These are phyloP conservation scores for Sporothrix schenckii DNA, from an alignment of 2,329 filamentous ascomycete species.

Conservation along the genomic window DNA sequence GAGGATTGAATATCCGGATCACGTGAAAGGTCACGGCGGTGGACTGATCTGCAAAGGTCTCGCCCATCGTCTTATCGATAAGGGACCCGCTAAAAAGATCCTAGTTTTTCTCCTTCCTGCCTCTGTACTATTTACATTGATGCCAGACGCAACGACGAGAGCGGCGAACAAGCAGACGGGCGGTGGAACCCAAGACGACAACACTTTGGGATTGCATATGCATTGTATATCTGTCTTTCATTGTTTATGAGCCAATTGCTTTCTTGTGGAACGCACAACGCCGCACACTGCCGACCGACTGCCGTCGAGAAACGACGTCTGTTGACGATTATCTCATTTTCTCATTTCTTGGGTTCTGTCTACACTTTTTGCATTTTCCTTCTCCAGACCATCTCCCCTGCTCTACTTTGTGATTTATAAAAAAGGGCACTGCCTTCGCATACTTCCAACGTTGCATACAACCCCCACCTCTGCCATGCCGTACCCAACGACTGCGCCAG, in stretches of 20 bases:
- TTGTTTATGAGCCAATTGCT: background rate
- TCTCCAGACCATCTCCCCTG: background rate
- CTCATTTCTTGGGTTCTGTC: background rate
- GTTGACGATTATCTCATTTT: background rate
- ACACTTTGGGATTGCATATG: background rate
- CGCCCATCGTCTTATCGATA: slow-evolving; percentile 31
- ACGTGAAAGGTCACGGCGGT: slow-evolving; percentile 13
- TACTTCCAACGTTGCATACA: background rate
- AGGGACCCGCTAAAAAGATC: slow-evolving; percentile 28
- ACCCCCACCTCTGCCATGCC: slow-evolving; percentile 43
- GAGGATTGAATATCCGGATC: slow-evolving; percentile 12
- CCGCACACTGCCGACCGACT: background rate
- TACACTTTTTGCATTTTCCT: background rate
- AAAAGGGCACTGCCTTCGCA: background rate
- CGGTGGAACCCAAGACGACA: background rate
- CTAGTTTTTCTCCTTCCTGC: slow-evolving; percentile 32
- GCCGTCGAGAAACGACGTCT: background rate
- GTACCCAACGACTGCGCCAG: slow-evolving; percentile 49
- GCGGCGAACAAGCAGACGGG: slow-evolving; percentile 5
- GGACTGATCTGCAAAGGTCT: background rate
- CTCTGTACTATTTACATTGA: slow-evolving; percentile 28
- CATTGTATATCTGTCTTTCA: background rate
- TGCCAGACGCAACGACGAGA: slow-evolving; percentile 16
- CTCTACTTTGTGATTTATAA: background rate
- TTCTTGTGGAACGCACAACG: background rate